These are phyloP conservation scores for Rhizoctonia solani DNA, from an alignment of 1,284 basidiomycete genomes.

Conservation along the genomic window DNA sequence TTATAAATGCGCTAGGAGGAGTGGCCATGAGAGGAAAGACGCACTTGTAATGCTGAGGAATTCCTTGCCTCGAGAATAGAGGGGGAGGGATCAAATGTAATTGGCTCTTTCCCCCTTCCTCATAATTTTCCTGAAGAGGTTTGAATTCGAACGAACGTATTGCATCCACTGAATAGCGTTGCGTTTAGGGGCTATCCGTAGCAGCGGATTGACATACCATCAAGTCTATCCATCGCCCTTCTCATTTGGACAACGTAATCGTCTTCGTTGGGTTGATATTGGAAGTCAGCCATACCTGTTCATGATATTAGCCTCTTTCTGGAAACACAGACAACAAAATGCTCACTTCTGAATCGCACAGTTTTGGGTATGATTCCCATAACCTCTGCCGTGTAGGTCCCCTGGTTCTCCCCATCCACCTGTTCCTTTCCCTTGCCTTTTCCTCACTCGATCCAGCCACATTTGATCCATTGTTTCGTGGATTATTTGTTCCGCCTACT, in stretches of 20 bases:
- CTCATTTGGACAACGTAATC: slow-evolving; percentile 74
- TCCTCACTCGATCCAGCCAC: neutral
- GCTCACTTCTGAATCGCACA: slow-evolving; percentile 85
- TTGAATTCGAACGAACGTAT: slow-evolving; percentile 70
- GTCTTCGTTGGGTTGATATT: slow-evolving; percentile 73
- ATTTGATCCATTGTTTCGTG: too few relatives aligned
- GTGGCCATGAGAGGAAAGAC: too few relatives aligned
- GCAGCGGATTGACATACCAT: slow-evolving; percentile 75
- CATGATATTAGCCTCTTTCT: neutral
- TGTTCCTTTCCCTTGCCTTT: slow-evolving; percentile 25
- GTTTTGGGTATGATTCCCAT: slow-evolving; percentile 80
- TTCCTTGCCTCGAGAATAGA: slow-evolving; percentile 75
- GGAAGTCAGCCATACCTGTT: slow-evolving; percentile 92
- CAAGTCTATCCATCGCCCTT: slow-evolving; percentile 72
- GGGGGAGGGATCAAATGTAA: slow-evolving; percentile 80
- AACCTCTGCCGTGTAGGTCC: slow-evolving; percentile 79
- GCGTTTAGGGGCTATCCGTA: too few relatives aligned
- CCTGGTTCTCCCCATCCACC: slow-evolving; percentile 42
- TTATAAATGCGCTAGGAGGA: too few relatives aligned
- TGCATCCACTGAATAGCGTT: slow-evolving; percentile 71
- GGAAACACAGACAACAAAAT: slow-evolving; percentile 5
- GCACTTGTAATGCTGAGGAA: slow-evolving; percentile 80
- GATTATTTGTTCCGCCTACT: neutral
- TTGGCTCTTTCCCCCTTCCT: slow-evolving; percentile 44
- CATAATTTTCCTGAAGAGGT: slow-evolving; percentile 66